These are phyloP conservation scores for Heterobasidion irregulare DNA, from an alignment of 1,284 basidiomycete genomes.

Conservation along the genomic window DNA sequence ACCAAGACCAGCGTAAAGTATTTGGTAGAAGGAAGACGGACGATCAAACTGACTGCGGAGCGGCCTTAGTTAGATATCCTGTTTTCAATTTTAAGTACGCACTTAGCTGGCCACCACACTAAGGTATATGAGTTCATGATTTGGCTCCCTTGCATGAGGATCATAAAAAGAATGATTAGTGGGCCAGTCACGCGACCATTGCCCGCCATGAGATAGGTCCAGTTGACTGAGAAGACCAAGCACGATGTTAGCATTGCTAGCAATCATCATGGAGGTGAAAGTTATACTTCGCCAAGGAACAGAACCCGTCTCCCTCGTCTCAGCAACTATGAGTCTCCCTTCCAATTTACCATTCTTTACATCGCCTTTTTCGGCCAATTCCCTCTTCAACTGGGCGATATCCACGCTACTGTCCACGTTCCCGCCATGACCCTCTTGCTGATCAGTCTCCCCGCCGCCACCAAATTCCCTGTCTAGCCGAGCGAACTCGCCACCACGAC, in stretches of 20 bases:
- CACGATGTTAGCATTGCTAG: not conserved
- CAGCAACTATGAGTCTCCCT: slow-evolving; percentile 54
- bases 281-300: slow-evolving; percentile 42
- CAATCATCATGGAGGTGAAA: not conserved
- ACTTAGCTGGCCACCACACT: slow-evolving; percentile 70
- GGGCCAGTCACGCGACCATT: slow-evolving; percentile 50
- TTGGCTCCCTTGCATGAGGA: slow-evolving; percentile 54
- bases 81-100: slow-evolving; percentile 14
- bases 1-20: slow-evolving; percentile 62
- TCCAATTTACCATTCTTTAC: slow-evolving; percentile 42
- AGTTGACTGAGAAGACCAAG: slow-evolving; percentile 48
- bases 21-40: slow-evolving; percentile 59
- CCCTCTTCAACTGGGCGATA: slow-evolving; percentile 42
- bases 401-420: slow-evolving; percentile 20
- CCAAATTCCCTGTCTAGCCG: slow-evolving; percentile 60
- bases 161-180: slow-evolving; percentile 36
- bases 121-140: slow-evolving; percentile 27
- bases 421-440: slow-evolving; percentile 17
- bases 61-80: not conserved
- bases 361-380: slow-evolving; percentile 23
- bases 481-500: slow-evolving; percentile 54
- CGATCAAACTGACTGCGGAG: slow-evolving; percentile 33
- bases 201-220: slow-evolving; percentile 59
- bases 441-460: slow-evolving; percentile 12
- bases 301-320: slow-evolving; percentile 59